These are phyloP conservation scores for Yamadazyma sp. DNA, from an alignment of 805 yeast genomes.

Conservation along the genomic window DNA sequence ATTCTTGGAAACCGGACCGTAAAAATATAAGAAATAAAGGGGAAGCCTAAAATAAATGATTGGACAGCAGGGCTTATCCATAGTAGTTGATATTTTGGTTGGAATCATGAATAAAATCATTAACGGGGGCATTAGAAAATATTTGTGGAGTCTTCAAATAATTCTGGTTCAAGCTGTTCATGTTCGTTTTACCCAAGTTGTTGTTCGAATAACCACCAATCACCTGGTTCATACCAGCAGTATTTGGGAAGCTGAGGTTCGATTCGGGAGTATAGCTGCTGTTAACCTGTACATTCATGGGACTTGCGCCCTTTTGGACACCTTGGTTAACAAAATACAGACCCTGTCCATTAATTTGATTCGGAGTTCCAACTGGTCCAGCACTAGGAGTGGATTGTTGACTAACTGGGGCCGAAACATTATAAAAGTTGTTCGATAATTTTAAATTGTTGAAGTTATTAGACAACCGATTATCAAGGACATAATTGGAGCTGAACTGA, in stretches of 20 bases:
- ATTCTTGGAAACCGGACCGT: slow-evolving; percentile 7
- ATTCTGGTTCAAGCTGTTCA: slow-evolving; percentile 10
- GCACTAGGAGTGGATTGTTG: slow-evolving; percentile 5
- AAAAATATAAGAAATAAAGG: slow-evolving; percentile 3
- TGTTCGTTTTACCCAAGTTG: slow-evolving; percentile 6
- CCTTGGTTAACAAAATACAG: slow-evolving; percentile 4
- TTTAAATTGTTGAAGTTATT: slow-evolving; percentile 13
- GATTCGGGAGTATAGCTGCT: background rate
- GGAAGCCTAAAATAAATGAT: background rate
- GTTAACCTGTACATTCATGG: slow-evolving; percentile 1
- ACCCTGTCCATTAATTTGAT: background rate
- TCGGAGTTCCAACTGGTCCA: slow-evolving; percentile 1
- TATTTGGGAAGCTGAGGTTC: background rate
- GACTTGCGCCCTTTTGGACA: background rate
- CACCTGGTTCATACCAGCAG: background rate
- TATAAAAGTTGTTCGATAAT: slow-evolving; percentile 4
- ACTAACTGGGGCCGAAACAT: background rate
- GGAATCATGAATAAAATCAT: slow-evolving; percentile 14
- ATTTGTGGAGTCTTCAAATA: slow-evolving; percentile 18
- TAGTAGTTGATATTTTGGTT: slow-evolving; percentile 15
- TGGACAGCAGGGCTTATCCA: background rate
- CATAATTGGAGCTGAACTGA: slow-evolving; percentile 10
- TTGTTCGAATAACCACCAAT: slow-evolving; percentile 4
- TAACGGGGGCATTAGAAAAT: slow-evolving; percentile 20
- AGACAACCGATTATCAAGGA: slow-evolving; percentile 12